Base-by-base conservation (phyloP, 345 rosid species). In the Pelargonium nanum region DNA sequence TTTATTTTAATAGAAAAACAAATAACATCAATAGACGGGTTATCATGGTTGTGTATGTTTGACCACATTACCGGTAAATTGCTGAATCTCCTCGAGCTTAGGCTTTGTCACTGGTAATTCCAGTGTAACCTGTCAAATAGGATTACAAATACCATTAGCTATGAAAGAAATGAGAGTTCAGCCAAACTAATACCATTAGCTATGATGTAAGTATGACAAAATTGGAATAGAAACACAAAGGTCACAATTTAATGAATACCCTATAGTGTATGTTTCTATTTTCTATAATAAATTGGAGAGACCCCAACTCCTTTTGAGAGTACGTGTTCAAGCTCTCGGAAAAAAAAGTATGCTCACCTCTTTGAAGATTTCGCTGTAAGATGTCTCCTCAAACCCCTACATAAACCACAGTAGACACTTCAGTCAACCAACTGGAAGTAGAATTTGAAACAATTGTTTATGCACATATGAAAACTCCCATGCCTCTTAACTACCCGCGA, bases 301-400 rank as follows among this genome's bases (percentile, higher is more conserved):
- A n/a, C n/a, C n/a, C n/a, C n/a, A n/a, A n/a, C n/a, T n/a, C n/a
- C n/a, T n/a, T n/a, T n/a, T 61, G 0, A 7, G 19, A 3, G 9
- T 13, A 52, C 20, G 20, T 53, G 32, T 22, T 32, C 9, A 50
- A 53, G 65, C 19, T 62, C 19, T 28, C 54, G 51, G n/a, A 4
- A 22, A 2, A 26, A 6, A 53, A 7, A 9, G 50, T 53, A 54
- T 24, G 63, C 78, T 77, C 65, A 93, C 97, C 92, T 93, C 97
- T 73, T 87, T 81, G 72, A 89, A 93, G 64, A 87, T 70, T 62
- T 70, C 71, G 22, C 96, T 87, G 54, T 74, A 55, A 72, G 91
- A 81, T 54, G 70, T 71, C 66, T 84, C 81, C 81, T 75, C 76
- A 12, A 87, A 93, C 53, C 92, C 96, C 97, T 93, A 45, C 24